A percentile compares a stretch with the other conserved stretches of the same genome.
Conservation (phyloP, 179 eudicot genomes). For the Actinidia polygama region DNA sequence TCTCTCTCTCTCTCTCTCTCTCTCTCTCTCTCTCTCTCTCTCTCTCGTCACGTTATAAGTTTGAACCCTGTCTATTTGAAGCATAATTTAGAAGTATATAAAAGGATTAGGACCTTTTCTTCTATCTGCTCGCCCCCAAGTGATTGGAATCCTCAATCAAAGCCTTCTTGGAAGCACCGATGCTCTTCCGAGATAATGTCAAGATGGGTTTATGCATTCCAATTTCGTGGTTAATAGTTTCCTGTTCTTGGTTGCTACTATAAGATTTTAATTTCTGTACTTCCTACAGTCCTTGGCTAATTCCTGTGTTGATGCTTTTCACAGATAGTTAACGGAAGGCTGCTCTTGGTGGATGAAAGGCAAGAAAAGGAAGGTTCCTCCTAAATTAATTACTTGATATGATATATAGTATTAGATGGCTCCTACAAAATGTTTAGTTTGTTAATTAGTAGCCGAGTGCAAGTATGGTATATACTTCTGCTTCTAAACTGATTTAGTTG, state of each 20-base stretch:
- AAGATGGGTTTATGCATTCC: no score
- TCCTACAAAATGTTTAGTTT: not conserved
- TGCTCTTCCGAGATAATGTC: not conserved
- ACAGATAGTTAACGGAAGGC: conserved; percentile 49
- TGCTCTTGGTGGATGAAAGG: conserved; percentile 51
- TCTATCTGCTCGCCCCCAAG: no score
- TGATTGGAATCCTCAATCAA: not conserved
- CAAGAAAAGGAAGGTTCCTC: conserved; percentile 17
- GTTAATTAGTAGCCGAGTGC: not conserved
- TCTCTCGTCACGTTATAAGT: not conserved
- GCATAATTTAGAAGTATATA: not conserved
- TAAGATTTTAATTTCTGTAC: not conserved
- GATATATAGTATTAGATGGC: not conserved
- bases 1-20: not conserved
- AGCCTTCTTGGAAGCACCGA: not conserved
- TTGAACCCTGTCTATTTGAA: not conserved
- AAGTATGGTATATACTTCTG: not conserved
- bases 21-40: not conserved
- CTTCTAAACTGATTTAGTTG: not conserved
- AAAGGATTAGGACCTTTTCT: not conserved
- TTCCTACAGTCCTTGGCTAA: conserved; percentile 5
- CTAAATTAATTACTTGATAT: no score
- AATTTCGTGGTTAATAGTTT: not conserved
- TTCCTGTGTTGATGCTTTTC: not conserved
- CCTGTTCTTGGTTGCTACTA: not conserved